Conservation (phyloP, 306 rosid genomes). For the Inga laurina region DNA sequence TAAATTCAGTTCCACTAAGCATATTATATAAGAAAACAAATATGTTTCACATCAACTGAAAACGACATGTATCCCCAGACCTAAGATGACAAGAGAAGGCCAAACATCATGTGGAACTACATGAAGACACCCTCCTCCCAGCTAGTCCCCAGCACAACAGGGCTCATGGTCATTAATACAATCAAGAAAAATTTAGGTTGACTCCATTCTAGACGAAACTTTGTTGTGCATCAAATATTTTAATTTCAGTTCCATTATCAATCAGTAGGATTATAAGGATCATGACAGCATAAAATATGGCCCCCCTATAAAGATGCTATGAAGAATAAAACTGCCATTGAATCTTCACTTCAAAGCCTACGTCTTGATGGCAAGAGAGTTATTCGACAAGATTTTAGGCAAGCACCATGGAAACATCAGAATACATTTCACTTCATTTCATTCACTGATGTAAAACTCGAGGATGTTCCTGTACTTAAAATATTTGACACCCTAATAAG, state of each 20-base stretch:
- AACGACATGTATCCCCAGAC: background rate
- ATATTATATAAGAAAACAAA: background rate
- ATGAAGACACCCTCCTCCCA: background rate
- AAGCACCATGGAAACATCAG: background rate
- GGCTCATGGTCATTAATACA: background rate
- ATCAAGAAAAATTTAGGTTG: background rate
- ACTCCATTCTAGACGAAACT: background rate
- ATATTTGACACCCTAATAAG: background rate
- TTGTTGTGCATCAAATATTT: slow-evolving; percentile 8
- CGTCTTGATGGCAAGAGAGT: background rate
- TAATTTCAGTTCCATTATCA: slow-evolving; percentile 8
- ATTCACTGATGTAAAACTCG: background rate
- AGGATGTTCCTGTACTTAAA: background rate
- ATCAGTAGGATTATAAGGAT: background rate
- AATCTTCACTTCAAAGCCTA: background rate
- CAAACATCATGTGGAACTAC: background rate
- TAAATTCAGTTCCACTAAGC: slow-evolving; percentile 1
- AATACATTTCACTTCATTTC: background rate
- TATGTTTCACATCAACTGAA: background rate
- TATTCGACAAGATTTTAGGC: background rate
- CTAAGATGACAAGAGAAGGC: background rate
- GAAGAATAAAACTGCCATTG: too few species aligned
- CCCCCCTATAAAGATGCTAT: background rate
- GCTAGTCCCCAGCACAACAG: background rate
- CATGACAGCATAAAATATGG: background rate